Conservation (phyloP, 306 rosid genomes). For the Astragalus glycyphyllos region DNA sequence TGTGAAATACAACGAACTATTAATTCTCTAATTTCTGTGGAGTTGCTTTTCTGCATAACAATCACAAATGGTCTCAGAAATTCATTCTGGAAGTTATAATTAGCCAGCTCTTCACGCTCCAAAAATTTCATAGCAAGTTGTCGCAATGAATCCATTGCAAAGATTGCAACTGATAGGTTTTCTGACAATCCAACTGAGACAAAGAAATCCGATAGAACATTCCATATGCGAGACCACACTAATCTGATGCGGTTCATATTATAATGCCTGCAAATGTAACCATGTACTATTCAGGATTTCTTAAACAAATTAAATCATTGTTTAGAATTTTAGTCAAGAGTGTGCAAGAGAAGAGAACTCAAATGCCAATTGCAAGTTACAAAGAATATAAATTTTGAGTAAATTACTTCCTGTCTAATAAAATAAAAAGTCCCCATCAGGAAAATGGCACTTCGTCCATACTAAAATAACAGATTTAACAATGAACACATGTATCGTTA, state of each 20-base stretch:
- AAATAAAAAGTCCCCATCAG: not conserved
- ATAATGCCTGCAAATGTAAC: conserved; percentile 87
- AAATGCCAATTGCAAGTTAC: conserved; percentile 21
- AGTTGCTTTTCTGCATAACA: conserved; percentile 91
- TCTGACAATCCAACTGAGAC: conserved; percentile 97
- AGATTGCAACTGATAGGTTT: conserved; percentile 96
- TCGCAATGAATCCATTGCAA: conserved; percentile 97
- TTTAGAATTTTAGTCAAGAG: conserved; percentile 31
- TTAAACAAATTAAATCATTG: conserved; percentile 24
- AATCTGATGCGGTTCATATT: conserved; percentile 98
- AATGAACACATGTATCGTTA: conserved; percentile 5
- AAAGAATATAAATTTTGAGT: conserved; percentile 17
- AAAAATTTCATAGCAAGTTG: conserved; percentile 99
- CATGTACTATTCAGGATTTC: conserved; percentile 39
- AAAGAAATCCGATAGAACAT: conserved; percentile 95
- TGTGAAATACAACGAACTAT: conserved; percentile 97
- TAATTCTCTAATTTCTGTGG: conserved; percentile 92
- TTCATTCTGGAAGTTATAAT: conserved; percentile 97
- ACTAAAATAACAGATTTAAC: conserved; percentile 29
- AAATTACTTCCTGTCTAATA: conserved; percentile 12
- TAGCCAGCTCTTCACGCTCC: conserved; percentile 98
- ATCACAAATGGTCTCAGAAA: conserved; percentile 97
- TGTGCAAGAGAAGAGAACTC: conserved; percentile 22
- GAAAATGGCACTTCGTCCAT: conserved; percentile 26
- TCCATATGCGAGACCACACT: conserved; percentile 99